Evolutionary conservation across 805 yeast genomes (phyloP), one percentile per base, ranked within the genome.

Genomic region (Yarrowia phangngaensis): DNA sequence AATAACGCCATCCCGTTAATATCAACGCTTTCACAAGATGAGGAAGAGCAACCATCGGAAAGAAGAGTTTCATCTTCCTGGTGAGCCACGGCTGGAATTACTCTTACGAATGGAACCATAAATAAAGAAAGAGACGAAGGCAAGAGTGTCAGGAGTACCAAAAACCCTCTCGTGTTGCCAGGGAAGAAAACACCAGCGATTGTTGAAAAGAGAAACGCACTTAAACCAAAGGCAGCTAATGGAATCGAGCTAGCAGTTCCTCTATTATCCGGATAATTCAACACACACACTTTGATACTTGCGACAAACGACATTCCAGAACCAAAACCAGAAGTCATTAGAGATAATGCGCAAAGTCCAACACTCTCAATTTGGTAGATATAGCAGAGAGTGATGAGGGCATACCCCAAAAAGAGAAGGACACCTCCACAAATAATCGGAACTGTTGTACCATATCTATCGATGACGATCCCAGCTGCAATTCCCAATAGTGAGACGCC

Each of bases 281-380:
- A 66, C 20, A 87, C 86, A 52, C 87, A 79, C 58, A 88, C 82
- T 58, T 84, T 84, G 58, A 84, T 72, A 51, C 80, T 70, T 9
- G 84, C 78, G 17, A 77, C 70, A 59, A 76, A 78, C 31, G 83
- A 74, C 51, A 76, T 73, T 0, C 89, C 80, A 23, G 84, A 76
- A 0, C 92, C 92, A 9, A 70, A 59, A 1, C 90, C 90, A 13
- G 83, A 73, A 31, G 73, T 53, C 23, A 33, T 36, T 29, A 55
- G 51, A 4, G 51, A 75, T 67, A 53, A 75, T 60, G 46, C 79
- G 65, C 19, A 67, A 36, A 23, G 73, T 68, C 9, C 57, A 32
- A 63, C 53, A 65, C 66, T 7, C 70, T 60, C 50, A 51, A 60
- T 27, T 55, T 46, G 2, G 63, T 61, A 9, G 45, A 56, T 20